Base-by-base conservation (phyloP, 306 rosid genomes). In the Pueraria montana region DNA sequence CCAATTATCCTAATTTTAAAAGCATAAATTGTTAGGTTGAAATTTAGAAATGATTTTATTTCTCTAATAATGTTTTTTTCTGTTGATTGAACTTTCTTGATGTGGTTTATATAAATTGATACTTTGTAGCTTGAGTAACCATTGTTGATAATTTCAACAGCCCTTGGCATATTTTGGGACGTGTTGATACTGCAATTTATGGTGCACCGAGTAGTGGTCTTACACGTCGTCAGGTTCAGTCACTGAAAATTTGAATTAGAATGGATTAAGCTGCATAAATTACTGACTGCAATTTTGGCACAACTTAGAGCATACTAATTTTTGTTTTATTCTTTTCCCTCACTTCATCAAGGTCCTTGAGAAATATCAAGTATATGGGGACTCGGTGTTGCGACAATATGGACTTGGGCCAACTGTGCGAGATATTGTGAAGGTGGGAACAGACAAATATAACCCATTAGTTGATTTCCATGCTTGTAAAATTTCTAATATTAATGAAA, bases 161-260 rank as follows among this genome's bases (percentile, higher is more conserved):
- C 89, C 96, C 99, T 27, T 94, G 99, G 99, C 87, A 87, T 38
- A 81, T 89, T 80, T 85, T 96, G 89, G 98, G 96, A 80, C 91
- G 92, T 13, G 94, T 92, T 65, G 99, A 96, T 86, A 50, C 89
- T 55, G 92, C 86, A 84, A 84, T 96, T 81, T 96, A 92, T 84
- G 99, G 98, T 79, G 92, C 84, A 46, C 94, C 97, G n/a, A 85
- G 87, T 64, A 89, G 88, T 68, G 87, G 87, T 78, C 55, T 92
- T 24, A 94, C 99, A 36, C 94, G 99, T 42, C 94, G 99, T 32
- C 92, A 94, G 99, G 99, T 96, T 86, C 86, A 66, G 61, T 84
- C 80, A 61, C 81, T 69, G 80, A 83, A 80, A 34, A 83, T 92
- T 66, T 59, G 74, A 81, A 65, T 66, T 80, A 49, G 75, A 82